A percentile compares a stretch with the other conserved stretches of the same genome.
These are phyloP conservation scores for Alternaria incomplexa DNA, from an alignment of 2,329 filamentous ascomycete species.

Conservation along the genomic window DNA sequence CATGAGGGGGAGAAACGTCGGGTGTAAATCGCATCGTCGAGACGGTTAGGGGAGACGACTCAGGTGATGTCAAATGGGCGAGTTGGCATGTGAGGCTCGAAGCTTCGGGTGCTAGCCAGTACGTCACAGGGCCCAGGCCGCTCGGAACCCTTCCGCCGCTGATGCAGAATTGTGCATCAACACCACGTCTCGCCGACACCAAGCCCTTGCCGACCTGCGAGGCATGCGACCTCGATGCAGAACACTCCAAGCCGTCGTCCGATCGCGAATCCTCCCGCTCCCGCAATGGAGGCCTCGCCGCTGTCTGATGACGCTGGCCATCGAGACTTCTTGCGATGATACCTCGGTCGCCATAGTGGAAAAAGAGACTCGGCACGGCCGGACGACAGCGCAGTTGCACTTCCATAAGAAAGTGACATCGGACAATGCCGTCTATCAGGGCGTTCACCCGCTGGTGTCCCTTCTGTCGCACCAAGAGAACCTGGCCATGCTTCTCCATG, in stretches of 20 bases:
- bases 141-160: constrained; percentile 7
- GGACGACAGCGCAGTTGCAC: constrained; percentile 63
- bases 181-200: not conserved
- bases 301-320: constrained; percentile 64
- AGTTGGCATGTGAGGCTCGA: constrained; percentile 9
- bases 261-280: not conserved
- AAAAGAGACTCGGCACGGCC: constrained; percentile 47
- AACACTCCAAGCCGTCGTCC: constrained; percentile 11
- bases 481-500: constrained; percentile 71
- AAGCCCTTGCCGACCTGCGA: not conserved
- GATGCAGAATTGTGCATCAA: not conserved
- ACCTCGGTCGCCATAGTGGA: constrained; percentile 86
- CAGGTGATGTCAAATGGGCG: not conserved
- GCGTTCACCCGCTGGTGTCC: constrained; percentile 80
- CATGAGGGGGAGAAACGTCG: constrained; percentile 34
- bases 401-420: constrained; percentile 85
- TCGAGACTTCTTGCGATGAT: constrained; percentile 90
- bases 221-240: constrained; percentile 28
- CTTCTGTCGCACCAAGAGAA: constrained; percentile 76
- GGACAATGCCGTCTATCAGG: constrained; percentile 74
- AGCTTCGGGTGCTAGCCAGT: constrained; percentile 3
- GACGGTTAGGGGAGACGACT: not conserved
- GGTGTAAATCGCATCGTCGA: constrained; percentile 25
- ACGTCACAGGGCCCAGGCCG: constrained; percentile 12
- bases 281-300: constrained; percentile 23